These are phyloP conservation scores for Blastocladiella britannica DNA, from an alignment of 192 early-diverging fungal species.

Conservation along the genomic window DNA sequence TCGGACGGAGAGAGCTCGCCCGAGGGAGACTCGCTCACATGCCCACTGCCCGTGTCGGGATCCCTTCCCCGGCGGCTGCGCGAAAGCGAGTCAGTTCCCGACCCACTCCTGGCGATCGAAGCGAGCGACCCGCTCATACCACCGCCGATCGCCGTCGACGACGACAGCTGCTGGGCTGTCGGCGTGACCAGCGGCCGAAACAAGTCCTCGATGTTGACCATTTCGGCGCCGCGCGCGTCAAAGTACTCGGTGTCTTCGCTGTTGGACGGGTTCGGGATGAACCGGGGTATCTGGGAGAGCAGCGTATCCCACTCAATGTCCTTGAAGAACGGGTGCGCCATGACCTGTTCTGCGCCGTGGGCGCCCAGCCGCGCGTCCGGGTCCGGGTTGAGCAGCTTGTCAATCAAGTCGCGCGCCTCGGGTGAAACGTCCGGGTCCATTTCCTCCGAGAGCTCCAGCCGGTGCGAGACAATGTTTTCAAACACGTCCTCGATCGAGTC, in stretches of 20 bases:
- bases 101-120: no score
- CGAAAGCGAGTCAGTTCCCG: conserved; percentile 8
- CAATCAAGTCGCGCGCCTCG: conserved; percentile 63
- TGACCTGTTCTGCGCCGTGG: conserved; percentile 53
- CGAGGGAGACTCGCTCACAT: no score
- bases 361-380: conserved; percentile 43
- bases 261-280: conserved; percentile 54
- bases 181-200: no score
- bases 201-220: no score
- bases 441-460: conserved; percentile 54
- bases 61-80: conserved; percentile 9
- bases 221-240: conserved; percentile 58
- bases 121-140: no score
- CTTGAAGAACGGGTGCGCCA: conserved; percentile 51
- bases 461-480: conserved; percentile 53
- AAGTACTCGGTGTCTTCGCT: conserved; percentile 84
- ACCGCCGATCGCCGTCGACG: no score
- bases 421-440: conserved; percentile 37
- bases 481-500: conserved; percentile 55
- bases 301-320: conserved; percentile 51
- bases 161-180: no score
- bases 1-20: conserved; percentile 22
- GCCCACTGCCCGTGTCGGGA: not conserved
- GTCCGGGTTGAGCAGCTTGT: conserved; percentile 41
- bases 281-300: conserved; percentile 38